phyloP scores from a whole-genome alignment of 345 rosid species.

The Rhizophora apiculata region DNA sequence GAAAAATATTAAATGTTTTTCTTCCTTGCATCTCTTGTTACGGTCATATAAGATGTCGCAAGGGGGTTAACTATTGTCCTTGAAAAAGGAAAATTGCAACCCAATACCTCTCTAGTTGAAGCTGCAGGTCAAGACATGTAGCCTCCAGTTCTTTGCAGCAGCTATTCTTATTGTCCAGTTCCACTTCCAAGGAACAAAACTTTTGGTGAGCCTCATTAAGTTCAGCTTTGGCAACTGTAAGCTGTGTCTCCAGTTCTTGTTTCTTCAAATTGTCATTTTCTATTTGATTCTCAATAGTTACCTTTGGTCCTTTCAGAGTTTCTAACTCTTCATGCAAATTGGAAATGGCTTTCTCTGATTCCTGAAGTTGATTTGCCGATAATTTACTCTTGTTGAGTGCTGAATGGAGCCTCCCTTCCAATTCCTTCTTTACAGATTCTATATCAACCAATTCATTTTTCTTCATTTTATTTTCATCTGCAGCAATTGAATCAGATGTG shows the following conservation, averaged over 20 bases:
- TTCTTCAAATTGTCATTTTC: slow-evolving; percentile 33
- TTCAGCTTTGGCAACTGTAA: slow-evolving; percentile 33
- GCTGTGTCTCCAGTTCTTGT: slow-evolving; percentile 39
- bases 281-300: slow-evolving; percentile 34
- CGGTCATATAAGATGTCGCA: neutral
- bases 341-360: slow-evolving; percentile 36
- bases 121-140: slow-evolving; percentile 43
- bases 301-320: slow-evolving; percentile 32
- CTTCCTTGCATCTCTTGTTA: neutral
- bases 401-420: slow-evolving; percentile 30
- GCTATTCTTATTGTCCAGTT: slow-evolving; percentile 38
- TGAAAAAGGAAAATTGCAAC: neutral
- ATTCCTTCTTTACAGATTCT: slow-evolving; percentile 30
- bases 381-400: slow-evolving; percentile 26
- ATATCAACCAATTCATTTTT: slow-evolving; percentile 19
- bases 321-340: slow-evolving; percentile 39
- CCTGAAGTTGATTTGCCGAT: slow-evolving; percentile 34
- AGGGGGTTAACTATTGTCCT: neutral
- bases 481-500: slow-evolving; percentile 21
- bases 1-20: neutral
- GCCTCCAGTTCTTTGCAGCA: slow-evolving; percentile 49
- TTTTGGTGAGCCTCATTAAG: slow-evolving; percentile 33
- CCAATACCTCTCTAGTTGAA: slow-evolving; percentile 52
- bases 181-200: slow-evolving; percentile 37
- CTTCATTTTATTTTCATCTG: slow-evolving; percentile 36